Evolutionary conservation across 2,329 filamentous ascomycete genomes (phyloP).

Genomic region (Remersonia thermophila): DNA sequence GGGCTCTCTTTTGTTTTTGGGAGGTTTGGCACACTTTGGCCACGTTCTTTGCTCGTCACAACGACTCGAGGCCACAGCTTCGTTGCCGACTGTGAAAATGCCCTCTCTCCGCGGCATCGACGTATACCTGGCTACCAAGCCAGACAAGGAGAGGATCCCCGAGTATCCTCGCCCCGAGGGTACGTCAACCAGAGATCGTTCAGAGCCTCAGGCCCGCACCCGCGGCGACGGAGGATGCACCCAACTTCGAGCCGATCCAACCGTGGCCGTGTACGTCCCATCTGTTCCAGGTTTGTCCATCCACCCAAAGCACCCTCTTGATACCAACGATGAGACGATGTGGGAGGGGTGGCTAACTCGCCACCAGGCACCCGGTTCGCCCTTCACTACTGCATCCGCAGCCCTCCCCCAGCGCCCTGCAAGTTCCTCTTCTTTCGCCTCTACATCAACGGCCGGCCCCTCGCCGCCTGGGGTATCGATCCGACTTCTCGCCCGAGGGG

Average conservation of each 20-base stretch:
- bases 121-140: constrained; percentile 29
- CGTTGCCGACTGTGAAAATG: constrained; percentile 24
- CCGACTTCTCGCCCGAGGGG: constrained; percentile 24
- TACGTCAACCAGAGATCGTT: constrained; percentile 25
- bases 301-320: too few species aligned
- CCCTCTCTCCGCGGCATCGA: constrained; percentile 38
- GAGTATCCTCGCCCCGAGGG: constrained; percentile 45
- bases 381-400: constrained; percentile 34
- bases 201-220: background rate
- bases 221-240: background rate
- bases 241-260: constrained; percentile 27
- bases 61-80: background rate
- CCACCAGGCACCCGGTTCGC: constrained; percentile 38
- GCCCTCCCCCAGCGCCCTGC: constrained; percentile 21
- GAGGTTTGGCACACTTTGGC: too few species aligned
- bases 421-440: constrained; percentile 42
- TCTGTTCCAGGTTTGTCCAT: constrained; percentile 35
- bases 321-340: too few species aligned
- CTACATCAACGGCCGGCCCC: constrained; percentile 39
- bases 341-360: too few species aligned
- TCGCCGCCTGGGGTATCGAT: constrained; percentile 42
- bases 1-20: too few species aligned
- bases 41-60: background rate
- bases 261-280: constrained; percentile 43
- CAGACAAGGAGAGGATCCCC: constrained; percentile 27